Conservation (phyloP, 208 protist species). For the Trypanosoma melophagium region DNA sequence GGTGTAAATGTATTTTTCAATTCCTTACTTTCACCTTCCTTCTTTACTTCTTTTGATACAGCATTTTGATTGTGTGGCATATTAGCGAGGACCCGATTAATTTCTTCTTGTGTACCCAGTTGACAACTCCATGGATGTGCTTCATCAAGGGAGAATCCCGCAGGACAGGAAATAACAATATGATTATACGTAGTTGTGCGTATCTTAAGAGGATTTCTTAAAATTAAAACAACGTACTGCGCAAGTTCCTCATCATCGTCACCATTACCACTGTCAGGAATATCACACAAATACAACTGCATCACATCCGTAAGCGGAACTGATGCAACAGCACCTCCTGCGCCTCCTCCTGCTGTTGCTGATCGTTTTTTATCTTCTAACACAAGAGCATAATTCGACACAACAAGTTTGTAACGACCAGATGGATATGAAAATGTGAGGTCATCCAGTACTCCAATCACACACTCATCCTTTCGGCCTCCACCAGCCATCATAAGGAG, state of each 20-base stretch:
- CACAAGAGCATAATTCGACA: slow-evolving; percentile 80
- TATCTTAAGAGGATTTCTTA: slow-evolving; percentile 71
- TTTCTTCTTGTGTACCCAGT: slow-evolving; percentile 77
- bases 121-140: slow-evolving; percentile 76
- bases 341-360: slow-evolving; percentile 27
- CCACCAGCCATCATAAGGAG: slow-evolving; percentile 57
- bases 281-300: slow-evolving; percentile 81
- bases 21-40: slow-evolving; percentile 34
- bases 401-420: slow-evolving; percentile 78
- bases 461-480: slow-evolving; percentile 52
- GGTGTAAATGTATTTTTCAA: slow-evolving; percentile 49
- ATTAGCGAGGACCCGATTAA: slow-evolving; percentile 38
- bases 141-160: slow-evolving; percentile 55
- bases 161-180: slow-evolving; percentile 79
- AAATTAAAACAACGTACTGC: slow-evolving; percentile 82
- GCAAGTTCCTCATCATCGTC: slow-evolving; percentile 27
- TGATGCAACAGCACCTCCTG: slow-evolving; percentile 29
- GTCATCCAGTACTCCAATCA: slow-evolving; percentile 80
- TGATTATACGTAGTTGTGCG: slow-evolving; percentile 77
- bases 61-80: slow-evolving; percentile 29
- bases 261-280: slow-evolving; percentile 33
- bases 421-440: slow-evolving; percentile 72
- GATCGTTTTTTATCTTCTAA: slow-evolving; percentile 76
- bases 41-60: slow-evolving; percentile 14
- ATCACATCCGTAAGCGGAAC: slow-evolving; percentile 71